Conservation (phyloP, 768 basidiomycete genomes). For the Crassisporium funariophilum region DNA sequence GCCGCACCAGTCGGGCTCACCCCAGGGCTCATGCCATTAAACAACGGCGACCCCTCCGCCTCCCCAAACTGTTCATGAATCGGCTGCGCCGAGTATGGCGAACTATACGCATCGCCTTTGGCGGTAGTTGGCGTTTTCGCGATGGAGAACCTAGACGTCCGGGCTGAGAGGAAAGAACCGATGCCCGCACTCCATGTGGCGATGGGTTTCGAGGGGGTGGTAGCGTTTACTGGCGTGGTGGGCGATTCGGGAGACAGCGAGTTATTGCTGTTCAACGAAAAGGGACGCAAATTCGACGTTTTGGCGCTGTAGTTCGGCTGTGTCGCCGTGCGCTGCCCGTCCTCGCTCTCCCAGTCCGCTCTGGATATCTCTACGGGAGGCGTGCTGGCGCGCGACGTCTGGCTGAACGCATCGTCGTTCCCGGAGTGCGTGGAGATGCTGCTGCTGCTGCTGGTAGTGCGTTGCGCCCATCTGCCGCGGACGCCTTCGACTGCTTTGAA, state of each 20-base stretch:
- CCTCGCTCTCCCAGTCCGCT: constrained; percentile 37
- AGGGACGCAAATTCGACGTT: constrained; percentile 21
- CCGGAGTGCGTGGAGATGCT: constrained; percentile 20
- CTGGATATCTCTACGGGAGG: constrained; percentile 42
- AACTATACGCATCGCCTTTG: constrained; percentile 4
- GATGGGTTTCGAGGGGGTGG: constrained; percentile 25
- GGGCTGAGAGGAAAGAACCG: constrained; percentile 35
- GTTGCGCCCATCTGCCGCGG: constrained; percentile 64
- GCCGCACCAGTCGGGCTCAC: constrained; percentile 13
- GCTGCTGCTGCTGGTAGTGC: constrained; percentile 18
- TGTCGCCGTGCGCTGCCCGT: constrained; percentile 22
- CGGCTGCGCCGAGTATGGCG: constrained; percentile 7
- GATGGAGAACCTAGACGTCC: constrained; percentile 28
- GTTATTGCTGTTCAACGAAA: constrained; percentile 29
- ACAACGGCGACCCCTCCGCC: constrained; percentile 27
- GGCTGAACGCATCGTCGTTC: constrained; percentile 24
- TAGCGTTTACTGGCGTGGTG: constrained; percentile 15
- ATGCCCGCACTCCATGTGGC: constrained; percentile 35
- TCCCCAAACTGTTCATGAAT: constrained; percentile 20
- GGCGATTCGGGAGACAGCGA: constrained; percentile 24
- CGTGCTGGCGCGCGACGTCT: constrained; percentile 36
- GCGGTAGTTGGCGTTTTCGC: constrained; percentile 23
- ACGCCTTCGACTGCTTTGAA: constrained; percentile 93
- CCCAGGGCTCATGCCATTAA: constrained; percentile 29
- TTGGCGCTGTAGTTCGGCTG: constrained; percentile 19